These are phyloP conservation scores for Aspergillus ellipticus DNA, from an alignment of 495 filamentous ascomycete genomes.

Conservation along the genomic window DNA sequence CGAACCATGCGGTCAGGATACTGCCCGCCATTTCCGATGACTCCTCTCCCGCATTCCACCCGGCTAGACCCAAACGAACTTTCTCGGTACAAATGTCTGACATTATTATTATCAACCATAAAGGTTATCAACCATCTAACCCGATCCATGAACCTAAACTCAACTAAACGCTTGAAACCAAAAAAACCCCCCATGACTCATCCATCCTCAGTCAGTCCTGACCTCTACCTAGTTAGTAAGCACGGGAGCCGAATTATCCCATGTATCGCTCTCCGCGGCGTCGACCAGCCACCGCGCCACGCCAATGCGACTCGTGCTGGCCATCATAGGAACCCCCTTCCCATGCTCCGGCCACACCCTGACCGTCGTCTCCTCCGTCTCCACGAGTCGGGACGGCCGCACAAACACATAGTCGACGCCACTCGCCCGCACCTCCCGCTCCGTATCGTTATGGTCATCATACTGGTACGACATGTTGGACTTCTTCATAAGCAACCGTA, in stretches of 20 bases:
- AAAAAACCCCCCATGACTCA: too few species aligned
- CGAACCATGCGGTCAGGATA: too few species aligned
- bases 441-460: conserved; percentile 41
- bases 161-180: too few species aligned
- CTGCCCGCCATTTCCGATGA: too few species aligned
- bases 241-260: conserved; percentile 25
- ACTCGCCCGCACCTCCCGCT: conserved; percentile 34
- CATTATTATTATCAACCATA: too few species aligned
- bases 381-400: conserved; percentile 35
- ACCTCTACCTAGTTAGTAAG: conserved; percentile 30
- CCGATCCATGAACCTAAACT: too few species aligned
- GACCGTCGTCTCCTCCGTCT: conserved; percentile 15
- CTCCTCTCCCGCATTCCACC: too few species aligned
- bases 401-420: conserved; percentile 42
- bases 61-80: too few species aligned
- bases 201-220: too few species aligned
- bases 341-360: conserved; percentile 28
- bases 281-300: conserved; percentile 26
- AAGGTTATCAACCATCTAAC: too few species aligned
- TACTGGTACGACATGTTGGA: conserved; percentile 45
- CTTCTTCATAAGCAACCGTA: conserved; percentile 38
- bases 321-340: conserved; percentile 27
- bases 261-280: conserved; percentile 13
- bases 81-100: too few species aligned
- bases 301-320: conserved; percentile 22